Evolutionary conservation across 2,329 filamentous ascomycete genomes (phyloP).

Genomic region (Aspergillus luchuensis): DNA sequence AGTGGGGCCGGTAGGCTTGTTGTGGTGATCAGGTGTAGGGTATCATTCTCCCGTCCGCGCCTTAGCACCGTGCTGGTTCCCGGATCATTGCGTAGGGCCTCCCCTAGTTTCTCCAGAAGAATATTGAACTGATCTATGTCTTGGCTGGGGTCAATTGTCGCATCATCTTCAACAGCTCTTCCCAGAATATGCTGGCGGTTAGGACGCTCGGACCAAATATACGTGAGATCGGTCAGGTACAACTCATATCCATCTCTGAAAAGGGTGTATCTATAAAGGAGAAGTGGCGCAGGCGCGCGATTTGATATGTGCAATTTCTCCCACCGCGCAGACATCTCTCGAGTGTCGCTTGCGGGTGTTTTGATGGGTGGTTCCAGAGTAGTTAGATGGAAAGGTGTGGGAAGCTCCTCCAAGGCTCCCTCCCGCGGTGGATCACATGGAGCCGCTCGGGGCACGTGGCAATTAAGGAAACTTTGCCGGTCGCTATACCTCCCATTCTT

Average conservation of each 20-base stretch:
- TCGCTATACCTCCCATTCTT: slow-evolving; percentile 26
- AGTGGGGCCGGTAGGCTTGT: slow-evolving; percentile 57
- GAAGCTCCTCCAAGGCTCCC: slow-evolving; percentile 14
- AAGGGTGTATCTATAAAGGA: slow-evolving; percentile 43
- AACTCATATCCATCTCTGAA: slow-evolving; percentile 51
- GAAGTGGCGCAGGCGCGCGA: slow-evolving; percentile 32
- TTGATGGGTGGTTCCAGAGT: background rate
- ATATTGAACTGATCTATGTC: slow-evolving; percentile 58
- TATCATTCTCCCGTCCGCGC: slow-evolving; percentile 30
- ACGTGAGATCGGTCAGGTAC: slow-evolving; percentile 59
- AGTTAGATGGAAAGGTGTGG: slow-evolving; percentile 3
- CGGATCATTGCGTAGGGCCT: slow-evolving; percentile 46
- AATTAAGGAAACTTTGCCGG: slow-evolving; percentile 26
- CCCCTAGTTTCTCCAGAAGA: slow-evolving; percentile 57
- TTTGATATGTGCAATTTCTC: slow-evolving; percentile 33
- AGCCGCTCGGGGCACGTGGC: slow-evolving; percentile 23
- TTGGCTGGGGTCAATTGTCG: slow-evolving; percentile 63
- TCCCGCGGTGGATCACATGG: slow-evolving; percentile 4
- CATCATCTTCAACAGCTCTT: slow-evolving; percentile 51
- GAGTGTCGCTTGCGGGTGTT: background rate
- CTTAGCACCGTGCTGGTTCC: slow-evolving; percentile 37
- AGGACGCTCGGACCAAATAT: slow-evolving; percentile 59
- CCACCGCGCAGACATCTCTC: slow-evolving; percentile 41
- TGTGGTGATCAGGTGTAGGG: slow-evolving; percentile 50
- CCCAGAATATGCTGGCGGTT: slow-evolving; percentile 49